Conservation (phyloP, 306 rosid species). For the Chamaecrista fasciculata region DNA sequence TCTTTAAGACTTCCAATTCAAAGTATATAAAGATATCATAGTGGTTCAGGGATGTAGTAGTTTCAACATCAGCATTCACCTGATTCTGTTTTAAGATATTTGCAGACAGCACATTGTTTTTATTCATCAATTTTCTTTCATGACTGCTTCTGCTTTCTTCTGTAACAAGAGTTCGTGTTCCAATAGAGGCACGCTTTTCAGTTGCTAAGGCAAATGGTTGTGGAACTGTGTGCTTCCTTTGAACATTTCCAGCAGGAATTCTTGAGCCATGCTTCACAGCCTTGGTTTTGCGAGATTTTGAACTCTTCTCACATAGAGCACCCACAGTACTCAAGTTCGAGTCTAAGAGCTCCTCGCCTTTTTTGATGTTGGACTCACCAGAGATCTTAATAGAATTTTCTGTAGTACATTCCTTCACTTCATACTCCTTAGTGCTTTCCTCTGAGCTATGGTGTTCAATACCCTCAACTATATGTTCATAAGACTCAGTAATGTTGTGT, state of each 20-base stretch:
- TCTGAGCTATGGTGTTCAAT: slow-evolving; percentile 62
- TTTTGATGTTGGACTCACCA: slow-evolving; percentile 32
- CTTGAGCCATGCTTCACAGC: slow-evolving; percentile 49
- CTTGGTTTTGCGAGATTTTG: slow-evolving; percentile 44
- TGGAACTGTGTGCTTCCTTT: slow-evolving; percentile 76
- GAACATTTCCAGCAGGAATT: slow-evolving; percentile 50
- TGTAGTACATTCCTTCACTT: slow-evolving; percentile 94
- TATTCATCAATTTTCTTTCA: slow-evolving; percentile 41
- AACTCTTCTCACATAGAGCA: slow-evolving; percentile 38
- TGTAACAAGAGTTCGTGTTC: slow-evolving; percentile 48
- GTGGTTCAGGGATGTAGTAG: neutral
- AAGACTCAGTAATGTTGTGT: slow-evolving; percentile 52
- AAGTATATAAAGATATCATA: slow-evolving; percentile 5
- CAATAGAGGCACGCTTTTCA: slow-evolving; percentile 79
- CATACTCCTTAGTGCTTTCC: slow-evolving; percentile 82
- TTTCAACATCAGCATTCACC: slow-evolving; percentile 45
- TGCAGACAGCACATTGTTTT: slow-evolving; percentile 42
- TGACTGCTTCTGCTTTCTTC: slow-evolving; percentile 32
- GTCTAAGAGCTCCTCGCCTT: slow-evolving; percentile 41
- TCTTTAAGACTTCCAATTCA: neutral
- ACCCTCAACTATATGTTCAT: slow-evolving; percentile 58
- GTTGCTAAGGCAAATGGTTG: slow-evolving; percentile 95
- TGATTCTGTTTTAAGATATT: slow-evolving; percentile 60
- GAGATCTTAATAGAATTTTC: slow-evolving; percentile 59
- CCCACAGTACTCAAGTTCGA: slow-evolving; percentile 45